Evolutionary conservation across 2,329 filamentous ascomycete genomes (phyloP).

Genomic region (Fusarium albidum): DNA sequence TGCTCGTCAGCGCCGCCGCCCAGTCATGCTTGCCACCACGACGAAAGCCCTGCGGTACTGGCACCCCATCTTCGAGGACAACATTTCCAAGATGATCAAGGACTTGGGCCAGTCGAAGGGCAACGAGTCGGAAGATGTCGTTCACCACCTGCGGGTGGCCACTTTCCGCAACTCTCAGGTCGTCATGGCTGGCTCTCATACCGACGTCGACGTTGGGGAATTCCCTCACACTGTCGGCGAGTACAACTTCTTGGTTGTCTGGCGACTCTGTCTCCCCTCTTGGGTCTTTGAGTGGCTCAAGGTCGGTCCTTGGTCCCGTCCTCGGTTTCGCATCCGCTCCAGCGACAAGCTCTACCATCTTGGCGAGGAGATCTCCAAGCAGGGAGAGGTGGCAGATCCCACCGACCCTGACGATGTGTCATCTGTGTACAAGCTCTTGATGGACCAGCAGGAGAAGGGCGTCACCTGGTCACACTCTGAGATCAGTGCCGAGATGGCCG

Average conservation of each 20-base stretch:
- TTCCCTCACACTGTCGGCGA: constrained; percentile 29
- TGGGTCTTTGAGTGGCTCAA: constrained; percentile 30
- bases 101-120: constrained; percentile 18
- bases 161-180: constrained; percentile 24
- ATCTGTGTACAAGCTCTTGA: constrained; percentile 17
- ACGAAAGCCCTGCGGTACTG: constrained; percentile 24
- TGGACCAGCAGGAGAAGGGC: constrained; percentile 11
- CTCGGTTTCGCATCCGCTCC: constrained; percentile 23
- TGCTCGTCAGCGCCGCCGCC: constrained; percentile 23
- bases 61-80: constrained; percentile 22
- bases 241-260: constrained; percentile 33
- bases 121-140: constrained; percentile 23
- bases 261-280: constrained; percentile 26
- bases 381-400: constrained; percentile 9
- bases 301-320: constrained; percentile 12
- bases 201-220: constrained; percentile 8
- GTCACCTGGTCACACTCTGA: constrained; percentile 10
- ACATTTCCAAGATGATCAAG: constrained; percentile 14
- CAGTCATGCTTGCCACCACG: constrained; percentile 31
- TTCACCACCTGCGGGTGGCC: constrained; percentile 25
- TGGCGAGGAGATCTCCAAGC: neutral
- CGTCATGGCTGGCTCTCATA: constrained; percentile 25
- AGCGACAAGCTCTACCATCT: constrained; percentile 15
- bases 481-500: constrained; percentile 30
- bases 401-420: constrained; percentile 7